These are phyloP conservation scores for Metarhizium humberi DNA, from an alignment of 2,329 filamentous ascomycete species.

Conservation along the genomic window DNA sequence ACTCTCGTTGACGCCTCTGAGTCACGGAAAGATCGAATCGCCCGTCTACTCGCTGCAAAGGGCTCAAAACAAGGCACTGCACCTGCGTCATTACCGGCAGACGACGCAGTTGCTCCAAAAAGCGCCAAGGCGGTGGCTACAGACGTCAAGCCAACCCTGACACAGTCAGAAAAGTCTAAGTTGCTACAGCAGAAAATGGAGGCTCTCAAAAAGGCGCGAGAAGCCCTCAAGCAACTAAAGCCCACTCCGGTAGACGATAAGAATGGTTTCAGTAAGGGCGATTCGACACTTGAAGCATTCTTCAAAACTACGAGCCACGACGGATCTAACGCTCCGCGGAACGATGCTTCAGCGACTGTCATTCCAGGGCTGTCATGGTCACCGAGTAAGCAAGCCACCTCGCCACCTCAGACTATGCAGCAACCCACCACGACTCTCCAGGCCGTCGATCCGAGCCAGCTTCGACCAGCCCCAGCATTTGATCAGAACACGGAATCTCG, in stretches of 20 bases:
- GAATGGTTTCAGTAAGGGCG: slow-evolving; percentile 1
- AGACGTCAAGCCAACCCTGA: slow-evolving; percentile 16
- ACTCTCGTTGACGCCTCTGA: slow-evolving; percentile 32
- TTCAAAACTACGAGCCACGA: neutral
- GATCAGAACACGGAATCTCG: slow-evolving; percentile 49
- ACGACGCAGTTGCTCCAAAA: slow-evolving; percentile 2
- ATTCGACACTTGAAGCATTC: neutral
- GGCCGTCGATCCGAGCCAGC: slow-evolving; percentile 48
- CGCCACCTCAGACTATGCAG: slow-evolving; percentile 14
- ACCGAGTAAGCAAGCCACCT: slow-evolving; percentile 11
- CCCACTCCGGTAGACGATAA: neutral
- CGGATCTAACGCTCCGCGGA: neutral
- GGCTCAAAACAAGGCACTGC: slow-evolving; percentile 38
- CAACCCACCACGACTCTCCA: slow-evolving; percentile 55
- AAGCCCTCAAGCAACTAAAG: neutral
- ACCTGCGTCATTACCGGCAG: slow-evolving; percentile 3
- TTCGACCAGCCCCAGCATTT: slow-evolving; percentile 25
- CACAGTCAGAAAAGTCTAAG: slow-evolving; percentile 59
- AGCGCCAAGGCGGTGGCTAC: slow-evolving; percentile 7
- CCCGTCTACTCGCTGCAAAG: slow-evolving; percentile 65
- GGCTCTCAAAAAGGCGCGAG: slow-evolving; percentile 44
- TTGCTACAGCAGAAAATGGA: slow-evolving; percentile 72
- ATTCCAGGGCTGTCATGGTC: slow-evolving; percentile 24
- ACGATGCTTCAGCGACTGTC: slow-evolving; percentile 18
- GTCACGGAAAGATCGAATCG: slow-evolving; percentile 68